Evolutionary conservation across 2,329 filamentous ascomycete species (phyloP), one percentile per base, ranked within the genome.

Genomic region (Amesomyces nigricolor): DNA sequence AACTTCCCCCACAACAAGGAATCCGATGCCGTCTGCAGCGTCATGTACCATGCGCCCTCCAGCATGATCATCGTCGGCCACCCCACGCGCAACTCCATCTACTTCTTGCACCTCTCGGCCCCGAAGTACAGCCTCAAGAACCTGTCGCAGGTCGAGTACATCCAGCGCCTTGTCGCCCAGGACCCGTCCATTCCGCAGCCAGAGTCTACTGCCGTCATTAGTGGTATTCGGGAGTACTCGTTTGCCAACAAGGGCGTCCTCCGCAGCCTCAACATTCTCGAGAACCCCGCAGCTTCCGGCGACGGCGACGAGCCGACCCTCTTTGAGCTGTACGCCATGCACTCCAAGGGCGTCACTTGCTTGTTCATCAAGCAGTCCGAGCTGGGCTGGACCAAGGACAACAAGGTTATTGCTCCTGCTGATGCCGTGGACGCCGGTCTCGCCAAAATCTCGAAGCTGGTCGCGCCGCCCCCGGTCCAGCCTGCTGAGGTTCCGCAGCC

Each of bases 241-340:
- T 91, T 97, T 63, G 85, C 84, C 51, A 87, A 88, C 65, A 90
- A 90, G 68, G 92, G 94, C 13, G 79, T 89, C 63, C 81, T 99
- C 49, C 85, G 94, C 69, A 97, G 92, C 68, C 75, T 99, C 54
- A 91, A 96, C 66, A 89, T 99, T 66, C 80, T 97, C 26, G 83
- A 86, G 65, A 85, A 79, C 63, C 84, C 87, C 35, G 81, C 86
- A 53, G 80, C 83, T 59, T 73, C 78, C 6, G 78, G 83, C 57
- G 80, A 82, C 39, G 77, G 77, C 22, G 85, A 87, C 19, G 87
- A 94, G 61, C 82, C 83, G 14, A 84, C 86, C 0, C 74, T 96
- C 13, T 97, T 99, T 66, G 94, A 99, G 74, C 79, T 99, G 9
- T 99, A 99, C 69, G 88, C 90, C 32, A 95, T 96, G 87, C 92